Evolutionary conservation across 1,284 basidiomycete species (phyloP), one percentile per base, ranked within the genome.

Genomic region (Phellinidium pouzarii): DNA sequence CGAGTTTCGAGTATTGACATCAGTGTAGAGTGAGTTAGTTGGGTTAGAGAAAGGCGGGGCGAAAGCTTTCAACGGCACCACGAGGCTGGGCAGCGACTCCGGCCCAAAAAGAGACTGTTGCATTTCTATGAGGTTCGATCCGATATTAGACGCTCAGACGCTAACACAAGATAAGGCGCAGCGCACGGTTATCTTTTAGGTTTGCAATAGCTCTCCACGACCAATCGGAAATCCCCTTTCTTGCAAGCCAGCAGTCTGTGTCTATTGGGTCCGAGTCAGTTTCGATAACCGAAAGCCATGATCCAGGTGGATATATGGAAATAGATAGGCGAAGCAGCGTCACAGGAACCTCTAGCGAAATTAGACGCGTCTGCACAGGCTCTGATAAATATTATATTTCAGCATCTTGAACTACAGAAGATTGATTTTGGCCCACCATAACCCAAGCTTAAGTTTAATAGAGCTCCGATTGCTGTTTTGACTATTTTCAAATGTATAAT

Each of bases 381-480:
- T 89, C 90, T 92, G 60, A 29, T 29, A 42, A 20, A 22, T 43
- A 48, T 23, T 27, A 25, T 41, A 40, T 27, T 27, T 9, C n/a
- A n/a, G n/a, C n/a, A n/a, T n/a, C 25, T 40, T 34, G 26, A 43
- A 45, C 52, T 42, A 27, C 23, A 34, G 36, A 49, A 22, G 29
- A 36, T 20, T 34, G 17, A n/a, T 29, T 6, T 43, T 11, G 23
- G 64, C 77, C 48, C 58, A 88, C 89, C 83, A 65, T 83, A 91
- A 49, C 82, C 82, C 51, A 93, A 73, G 59, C 84, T 84, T 19
- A 84, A 79, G 62, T 94, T 94, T 46, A 94, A 67, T 25, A 94
- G 71, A 5, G 87, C 84, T 3, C 91, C 91, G 52, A 91, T 77
- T 3, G 86, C 78, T 3, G 87, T 91, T 61, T 83, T 82, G 48